Conservation (phyloP, 2,329 filamentous ascomycete genomes). For the Passalora sequoiae region DNA sequence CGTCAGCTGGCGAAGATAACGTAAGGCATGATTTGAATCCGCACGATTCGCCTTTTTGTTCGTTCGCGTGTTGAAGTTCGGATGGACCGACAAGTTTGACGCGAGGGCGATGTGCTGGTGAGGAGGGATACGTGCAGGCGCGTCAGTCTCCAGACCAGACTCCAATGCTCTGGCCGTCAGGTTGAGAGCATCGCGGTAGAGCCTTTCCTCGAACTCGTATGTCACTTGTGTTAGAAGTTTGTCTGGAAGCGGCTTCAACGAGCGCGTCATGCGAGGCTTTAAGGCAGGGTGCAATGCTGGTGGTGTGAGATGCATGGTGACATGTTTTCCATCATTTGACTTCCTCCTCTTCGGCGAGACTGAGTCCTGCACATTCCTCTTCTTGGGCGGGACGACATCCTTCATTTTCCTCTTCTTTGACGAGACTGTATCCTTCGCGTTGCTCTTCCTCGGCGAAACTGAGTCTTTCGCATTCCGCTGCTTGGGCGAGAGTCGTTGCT, state of each 20-base stretch:
- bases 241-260: slow-evolving; percentile 53
- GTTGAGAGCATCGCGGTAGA: slow-evolving; percentile 46
- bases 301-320: background rate
- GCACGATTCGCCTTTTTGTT: slow-evolving; percentile 56
- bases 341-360: background rate
- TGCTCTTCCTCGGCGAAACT: too few species aligned
- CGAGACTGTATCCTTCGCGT: too few species aligned
- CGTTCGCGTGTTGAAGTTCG: slow-evolving; percentile 68
- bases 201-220: slow-evolving; percentile 63
- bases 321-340: background rate
- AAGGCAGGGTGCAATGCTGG: background rate
- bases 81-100: slow-evolving; percentile 78
- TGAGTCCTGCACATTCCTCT: too few species aligned
- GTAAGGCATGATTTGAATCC: slow-evolving; percentile 61
- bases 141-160: slow-evolving; percentile 44
- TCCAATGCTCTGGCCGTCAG: slow-evolving; percentile 62
- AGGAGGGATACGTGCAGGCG: slow-evolving; percentile 60
- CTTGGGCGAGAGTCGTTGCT: too few species aligned
- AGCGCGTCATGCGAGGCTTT: slow-evolving; percentile 9
- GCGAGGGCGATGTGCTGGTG: slow-evolving; percentile 69
- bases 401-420: too few species aligned
- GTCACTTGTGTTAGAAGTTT: slow-evolving; percentile 49
- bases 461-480: too few species aligned
- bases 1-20: slow-evolving; percentile 65
- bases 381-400: too few species aligned